phyloP scores from a whole-genome alignment of 805 yeast genomes.

The Suhomyces vadensis region DNA sequence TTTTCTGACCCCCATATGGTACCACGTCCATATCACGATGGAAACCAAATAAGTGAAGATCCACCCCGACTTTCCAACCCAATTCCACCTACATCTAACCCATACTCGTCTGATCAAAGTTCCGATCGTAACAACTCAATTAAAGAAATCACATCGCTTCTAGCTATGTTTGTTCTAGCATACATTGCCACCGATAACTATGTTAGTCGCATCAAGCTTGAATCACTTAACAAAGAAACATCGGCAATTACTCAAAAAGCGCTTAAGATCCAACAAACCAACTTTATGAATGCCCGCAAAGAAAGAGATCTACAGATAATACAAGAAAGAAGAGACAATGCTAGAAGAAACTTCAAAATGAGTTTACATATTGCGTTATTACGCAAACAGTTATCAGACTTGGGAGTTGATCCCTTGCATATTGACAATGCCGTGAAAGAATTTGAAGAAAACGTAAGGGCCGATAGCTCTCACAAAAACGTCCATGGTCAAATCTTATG shows the following conservation, averaged over 20 bases:
- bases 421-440: conserved; percentile 54
- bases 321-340: conserved; percentile 49
- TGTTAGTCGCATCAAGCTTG: conserved; percentile 39
- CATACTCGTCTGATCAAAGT: not conserved
- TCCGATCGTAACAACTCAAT: conserved; percentile 15
- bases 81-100: not conserved
- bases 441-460: conserved; percentile 58
- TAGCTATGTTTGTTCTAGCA: conserved; percentile 45
- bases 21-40: conserved; percentile 1
- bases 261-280: conserved; percentile 46
- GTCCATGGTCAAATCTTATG: conserved; percentile 58
- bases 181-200: conserved; percentile 57
- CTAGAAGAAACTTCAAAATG: conserved; percentile 57
- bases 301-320: conserved; percentile 53
- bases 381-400: conserved; percentile 58
- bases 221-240: conserved; percentile 34
- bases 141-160: conserved; percentile 41
- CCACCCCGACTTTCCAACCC: not conserved
- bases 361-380: conserved; percentile 66
- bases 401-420: conserved; percentile 56
- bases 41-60: not conserved
- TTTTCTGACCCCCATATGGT: conserved; percentile 4
- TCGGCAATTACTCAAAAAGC: conserved; percentile 39
- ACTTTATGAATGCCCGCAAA: conserved; percentile 51
- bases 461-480: conserved; percentile 56